Evolutionary conservation across 352 stramenopile species (phyloP).

Genomic region (Pythium aristosporum): DNA sequence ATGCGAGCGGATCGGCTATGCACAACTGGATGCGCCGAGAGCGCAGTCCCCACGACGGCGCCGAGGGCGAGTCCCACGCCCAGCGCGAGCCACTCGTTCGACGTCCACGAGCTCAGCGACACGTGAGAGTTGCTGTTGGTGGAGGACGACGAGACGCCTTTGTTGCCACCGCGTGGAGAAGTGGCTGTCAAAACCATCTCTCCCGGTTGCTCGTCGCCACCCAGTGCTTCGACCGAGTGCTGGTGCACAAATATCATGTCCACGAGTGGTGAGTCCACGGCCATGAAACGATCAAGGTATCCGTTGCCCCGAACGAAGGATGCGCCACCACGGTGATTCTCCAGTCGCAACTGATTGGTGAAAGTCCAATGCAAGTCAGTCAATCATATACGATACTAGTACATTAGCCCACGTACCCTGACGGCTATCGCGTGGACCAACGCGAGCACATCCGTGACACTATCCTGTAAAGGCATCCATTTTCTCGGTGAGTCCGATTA

Average conservation of each 20-base stretch:
- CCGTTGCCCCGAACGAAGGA: neutral
- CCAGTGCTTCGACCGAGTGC: slow-evolving; percentile 8
- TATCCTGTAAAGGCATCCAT: slow-evolving; percentile 33
- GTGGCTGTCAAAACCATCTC: neutral
- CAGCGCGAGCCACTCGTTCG: slow-evolving; percentile 25
- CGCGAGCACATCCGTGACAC: slow-evolving; percentile 48
- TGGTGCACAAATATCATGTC: slow-evolving; percentile 13
- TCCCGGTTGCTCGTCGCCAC: slow-evolving; percentile 8
- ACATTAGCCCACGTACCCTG: slow-evolving; percentile 32
- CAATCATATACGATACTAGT: neutral
- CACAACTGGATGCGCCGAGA: slow-evolving; percentile 3
- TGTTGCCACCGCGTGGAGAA: slow-evolving; percentile 3
- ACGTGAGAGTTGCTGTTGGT: neutral
- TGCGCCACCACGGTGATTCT: slow-evolving; percentile 1
- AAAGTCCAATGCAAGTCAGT: neutral
- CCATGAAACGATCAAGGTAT: slow-evolving; percentile 15
- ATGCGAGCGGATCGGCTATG: slow-evolving; percentile 1
- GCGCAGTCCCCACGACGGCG: neutral
- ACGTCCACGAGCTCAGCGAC: slow-evolving; percentile 1
- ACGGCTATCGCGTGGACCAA: slow-evolving; percentile 51
- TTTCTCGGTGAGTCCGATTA: neutral
- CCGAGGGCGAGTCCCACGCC: slow-evolving; percentile 21
- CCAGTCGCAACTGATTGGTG: slow-evolving; percentile 18
- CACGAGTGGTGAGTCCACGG: slow-evolving; percentile 5
- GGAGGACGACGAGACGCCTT: neutral